Evolutionary conservation across 805 yeast genomes (phyloP), one percentile per base, ranked within the genome.

Genomic region (Ogataea haglerorum): DNA sequence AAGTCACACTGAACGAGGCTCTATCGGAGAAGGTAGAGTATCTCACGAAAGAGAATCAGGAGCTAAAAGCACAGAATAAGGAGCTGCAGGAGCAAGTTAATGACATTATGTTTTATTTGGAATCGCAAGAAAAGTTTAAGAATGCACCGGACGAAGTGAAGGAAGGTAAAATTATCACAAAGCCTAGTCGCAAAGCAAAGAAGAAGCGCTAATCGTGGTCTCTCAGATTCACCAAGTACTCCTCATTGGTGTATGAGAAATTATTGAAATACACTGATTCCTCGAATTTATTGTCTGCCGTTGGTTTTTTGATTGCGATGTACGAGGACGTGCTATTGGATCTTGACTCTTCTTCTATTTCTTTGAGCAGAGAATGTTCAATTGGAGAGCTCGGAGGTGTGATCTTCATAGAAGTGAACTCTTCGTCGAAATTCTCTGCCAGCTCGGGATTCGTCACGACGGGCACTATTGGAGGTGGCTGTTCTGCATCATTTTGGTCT

Each of bases 391-490:
- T 53, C 24, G 67, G 67, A 10, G 67, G 67, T 1, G 66, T 72
- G 31, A 80, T 68, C 27, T 72, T 71, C 82, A 85, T 73, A 7
- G 72, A 73, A 0, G 96, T 88, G 63, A 88, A 88, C 45, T 85
- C 90, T 8, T 72, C 63, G 47, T 86, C 87, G 57, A 88, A 88
- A 54, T 88, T 88, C 57, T 88, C 96, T 0, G 96, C 96, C 40
- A 84, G 57, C 33, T 71, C 80, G 17, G 95, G 91, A 54, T 87
- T 80, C 0, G 95, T 84, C 30, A 89, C 76, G 5, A 86, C 63
- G 1, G 96, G 96, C n/a, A 79, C 65, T 25, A 88, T 82, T 1
- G 96, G 96, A 1, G 96, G 95, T 2, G 95, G 95, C 38, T 67
- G 64, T 6, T 75, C 61, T 1, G 63, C 61, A 21, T 63, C 67